Conservation (phyloP, 441 rosid genomes). For the Hura crepitans region DNA sequence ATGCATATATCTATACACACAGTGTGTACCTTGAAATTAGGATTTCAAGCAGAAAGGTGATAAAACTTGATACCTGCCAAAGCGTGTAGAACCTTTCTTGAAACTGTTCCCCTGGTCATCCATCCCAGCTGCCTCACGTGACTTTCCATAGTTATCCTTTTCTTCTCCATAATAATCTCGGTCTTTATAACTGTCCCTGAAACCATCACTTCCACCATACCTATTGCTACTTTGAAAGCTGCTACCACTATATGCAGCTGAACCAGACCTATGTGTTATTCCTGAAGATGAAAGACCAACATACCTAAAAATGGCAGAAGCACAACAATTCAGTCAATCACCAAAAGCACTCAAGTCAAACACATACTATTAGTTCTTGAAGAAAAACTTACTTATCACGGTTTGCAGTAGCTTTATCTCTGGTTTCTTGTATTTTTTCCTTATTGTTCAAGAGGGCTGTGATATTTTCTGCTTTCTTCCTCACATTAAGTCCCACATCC, state of each 20-base stretch:
- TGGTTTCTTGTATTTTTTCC: conserved; percentile 83
- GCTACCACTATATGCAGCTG: conserved; percentile 53
- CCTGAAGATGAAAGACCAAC: conserved; percentile 91
- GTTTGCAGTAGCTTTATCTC: conserved; percentile 83
- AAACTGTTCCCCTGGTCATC: conserved; percentile 40
- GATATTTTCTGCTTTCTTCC: conserved; percentile 91
- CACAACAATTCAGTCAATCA: conserved; percentile 17
- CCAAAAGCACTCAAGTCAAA: conserved; percentile 15
- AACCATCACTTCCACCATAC: conserved; percentile 54
- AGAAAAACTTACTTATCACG: conserved; percentile 75
- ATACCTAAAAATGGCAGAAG: conserved; percentile 47
- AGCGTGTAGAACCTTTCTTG: conserved; percentile 42
- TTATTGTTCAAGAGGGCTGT: conserved; percentile 65
- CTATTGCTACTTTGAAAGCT: conserved; percentile 47
- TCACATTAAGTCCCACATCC: conserved; percentile 86
- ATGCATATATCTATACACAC: not conserved
- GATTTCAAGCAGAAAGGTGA: conserved; percentile 15
- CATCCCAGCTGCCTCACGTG: conserved; percentile 37
- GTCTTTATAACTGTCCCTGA: conserved; percentile 47
- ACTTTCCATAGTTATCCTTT: conserved; percentile 47
- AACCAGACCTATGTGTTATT: conserved; percentile 60
- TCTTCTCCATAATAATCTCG: conserved; percentile 41
- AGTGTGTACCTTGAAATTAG: not conserved
- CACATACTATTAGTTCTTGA: conserved; percentile 11
- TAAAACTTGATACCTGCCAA: conserved; percentile 48